Evolutionary conservation across 2,329 filamentous ascomycete genomes (phyloP), one percentile per base, ranked within the genome.

Genomic region (Ambrosiella xylebori): DNA sequence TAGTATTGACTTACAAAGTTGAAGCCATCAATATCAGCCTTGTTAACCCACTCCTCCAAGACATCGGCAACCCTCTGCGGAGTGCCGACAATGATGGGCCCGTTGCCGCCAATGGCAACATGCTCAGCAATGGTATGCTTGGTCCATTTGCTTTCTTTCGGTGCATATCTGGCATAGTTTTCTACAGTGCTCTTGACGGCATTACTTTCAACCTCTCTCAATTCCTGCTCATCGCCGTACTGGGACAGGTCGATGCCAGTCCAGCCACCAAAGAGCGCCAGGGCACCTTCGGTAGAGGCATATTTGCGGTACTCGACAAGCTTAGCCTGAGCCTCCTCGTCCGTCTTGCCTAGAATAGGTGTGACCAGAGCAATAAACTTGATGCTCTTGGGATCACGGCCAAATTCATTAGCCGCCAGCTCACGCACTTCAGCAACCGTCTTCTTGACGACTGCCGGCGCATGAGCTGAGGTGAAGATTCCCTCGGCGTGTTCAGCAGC

Each of bases 261-360:
- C 84, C 84, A 88, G 1, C 85, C 85, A 17, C 83, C 82, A 63
- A 88, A 88, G 15, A 88, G 68, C 1, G 84, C 81, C 59, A 87
- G 65, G 0, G 83, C 84, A 1, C 85, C 85, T 62, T 77, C 84
- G 40, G 68, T 68, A 1, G 72, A 75, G 1, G 81, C 84, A 64
- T 85, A 79, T 58, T 75, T 74, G 8, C 76, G 72, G 61, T 80
- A 81, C 4, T 85, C 79, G 0, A 73, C 69, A 56, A 82, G 78
- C 68, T 86, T 87, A 6, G 74, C 76, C 59, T 74, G 69, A 0
- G 85, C 84, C 65, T 85, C 82, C 59, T 82, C 80, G 62, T 85
- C 77, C 0, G 83, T 87, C 39, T 67, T 71, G 0, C 81, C 84
- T 0, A 88, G 69, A 8, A 88, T 77, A 0, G 82, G 79, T 9